Evolutionary conservation across 345 rosid species (phyloP), one percentile per base, ranked within the genome.

Genomic region (Aethionema arabicum): DNA sequence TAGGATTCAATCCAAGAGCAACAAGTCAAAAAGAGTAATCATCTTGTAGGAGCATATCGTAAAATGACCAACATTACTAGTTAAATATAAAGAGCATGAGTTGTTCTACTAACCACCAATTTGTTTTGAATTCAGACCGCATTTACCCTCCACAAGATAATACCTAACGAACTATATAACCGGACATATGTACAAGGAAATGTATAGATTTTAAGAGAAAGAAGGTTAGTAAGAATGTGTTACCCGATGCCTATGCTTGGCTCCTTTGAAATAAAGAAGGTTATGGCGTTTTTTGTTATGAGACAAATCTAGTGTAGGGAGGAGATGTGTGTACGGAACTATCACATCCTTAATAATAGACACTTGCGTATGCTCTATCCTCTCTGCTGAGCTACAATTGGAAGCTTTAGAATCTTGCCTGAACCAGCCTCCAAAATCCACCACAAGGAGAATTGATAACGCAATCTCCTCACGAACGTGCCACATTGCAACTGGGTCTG

Each of bases 401-500:
- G 65, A 72, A 7, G 92, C 81, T 58, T 85, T 87, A 0, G 86
- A 77, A 78, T 93, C 99, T 46, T 82, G 83, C 82, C 82, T 80
- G 52, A 70, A 82, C 99, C 99, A 93, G 42, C 97, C 97, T 56
- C 99, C 96, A 68, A 93, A 93, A 78, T 93, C 99, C 9, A 93
- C 99, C 55, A 85, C 97, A n/a, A 93, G 80, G 31, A 90, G 87
- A 75, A 85, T 60, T 4, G 99, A 90, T 0, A 85, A 82, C 9
- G 96, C 91, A 67, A 87, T 84, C 80, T 93, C 84, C 32, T 77
- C 84, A 72, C 77, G 78, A 39, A 90, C 85, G 76, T 90, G 99
- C 99, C 99, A 90, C 96, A 90, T 85, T 50, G 97, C 96, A 70
- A 90, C 92, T 5, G 97, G 97, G 97, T 93, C 99, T 93, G 99